Conservation (phyloP, 2,329 filamentous ascomycete species). For the Stemphylium vesicarium region DNA sequence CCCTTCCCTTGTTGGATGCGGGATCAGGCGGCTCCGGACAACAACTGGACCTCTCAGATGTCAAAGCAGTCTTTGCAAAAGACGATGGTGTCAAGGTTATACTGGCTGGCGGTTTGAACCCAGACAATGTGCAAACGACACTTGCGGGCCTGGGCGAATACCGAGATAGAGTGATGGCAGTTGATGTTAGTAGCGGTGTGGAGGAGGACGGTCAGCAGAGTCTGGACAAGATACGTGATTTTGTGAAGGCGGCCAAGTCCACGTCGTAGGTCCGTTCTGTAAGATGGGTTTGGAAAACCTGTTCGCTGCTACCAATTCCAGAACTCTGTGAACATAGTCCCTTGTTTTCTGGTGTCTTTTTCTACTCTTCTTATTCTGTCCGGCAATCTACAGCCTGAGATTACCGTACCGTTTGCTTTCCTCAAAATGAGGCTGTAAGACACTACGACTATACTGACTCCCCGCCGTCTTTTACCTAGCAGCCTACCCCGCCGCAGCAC, state of each 20-base stretch:
- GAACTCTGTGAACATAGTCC: not conserved
- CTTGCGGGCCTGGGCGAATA: conserved; percentile 68
- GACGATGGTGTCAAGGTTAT: conserved; percentile 77
- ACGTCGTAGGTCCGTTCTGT: too few relatives aligned
- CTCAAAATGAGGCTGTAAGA: too few relatives aligned
- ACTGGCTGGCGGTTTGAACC: conserved; percentile 82
- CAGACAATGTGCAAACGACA: conserved; percentile 75
- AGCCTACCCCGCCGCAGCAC: not conserved
- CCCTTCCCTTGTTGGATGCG: conserved; percentile 83
- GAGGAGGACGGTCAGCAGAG: conserved; percentile 80
- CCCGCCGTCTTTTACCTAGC: conserved; percentile 19
- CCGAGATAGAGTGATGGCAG: conserved; percentile 71
- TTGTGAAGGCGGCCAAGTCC: conserved; percentile 72
- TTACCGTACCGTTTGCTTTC: too few relatives aligned
- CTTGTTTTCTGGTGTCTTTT: not conserved
- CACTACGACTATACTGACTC: too few relatives aligned
- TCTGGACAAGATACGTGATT: conserved; percentile 78
- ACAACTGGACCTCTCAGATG: conserved; percentile 72
- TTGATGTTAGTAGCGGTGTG: conserved; percentile 95
- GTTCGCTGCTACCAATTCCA: too few relatives aligned
- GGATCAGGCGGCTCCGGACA: conserved; percentile 83
- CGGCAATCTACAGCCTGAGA: too few relatives aligned
- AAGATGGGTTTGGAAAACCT: too few relatives aligned
- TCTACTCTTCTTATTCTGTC: too few relatives aligned
- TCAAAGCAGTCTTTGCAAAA: conserved; percentile 68